Percentiles rank a stretch among this genome's conserved stretches.
Conservation (phyloP, 1,139 yeast species). For the Yamadazyma sp. region DNA sequence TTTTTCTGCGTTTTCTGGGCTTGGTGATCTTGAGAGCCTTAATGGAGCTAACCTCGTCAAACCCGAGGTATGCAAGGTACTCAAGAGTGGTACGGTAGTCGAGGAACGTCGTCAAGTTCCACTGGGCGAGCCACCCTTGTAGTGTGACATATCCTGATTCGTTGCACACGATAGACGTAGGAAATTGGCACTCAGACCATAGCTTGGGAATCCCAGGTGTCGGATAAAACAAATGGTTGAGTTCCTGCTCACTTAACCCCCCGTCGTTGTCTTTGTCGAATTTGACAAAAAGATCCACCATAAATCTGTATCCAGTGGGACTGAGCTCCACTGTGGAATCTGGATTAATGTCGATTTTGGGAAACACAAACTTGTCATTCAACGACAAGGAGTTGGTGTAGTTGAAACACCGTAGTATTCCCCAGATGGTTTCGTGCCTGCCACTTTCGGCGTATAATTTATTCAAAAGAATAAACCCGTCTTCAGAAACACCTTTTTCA, state of each 20-base stretch:
- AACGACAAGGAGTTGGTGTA: constrained; percentile 90
- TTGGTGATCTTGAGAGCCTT: constrained; percentile 81
- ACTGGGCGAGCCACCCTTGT: constrained; percentile 98
- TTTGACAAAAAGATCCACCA: constrained; percentile 82
- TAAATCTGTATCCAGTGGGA: constrained; percentile 88
- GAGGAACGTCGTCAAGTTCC: constrained; percentile 92
- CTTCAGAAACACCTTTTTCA: constrained; percentile 59
- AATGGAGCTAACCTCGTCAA: constrained; percentile 50
- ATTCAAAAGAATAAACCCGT: constrained; percentile 75
- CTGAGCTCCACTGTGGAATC: constrained; percentile 86
- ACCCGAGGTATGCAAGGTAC: constrained; percentile 86
- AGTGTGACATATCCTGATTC: constrained; percentile 86
- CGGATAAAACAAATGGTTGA: constrained; percentile 68
- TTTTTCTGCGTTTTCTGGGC: constrained; percentile 65
- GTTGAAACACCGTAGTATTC: constrained; percentile 79
- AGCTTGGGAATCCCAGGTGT: constrained; percentile 90
- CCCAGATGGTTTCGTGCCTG: constrained; percentile 96
- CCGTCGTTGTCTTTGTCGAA: constrained; percentile 97
- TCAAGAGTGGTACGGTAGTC: constrained; percentile 84
- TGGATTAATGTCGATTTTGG: constrained; percentile 73
- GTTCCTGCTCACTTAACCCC: constrained; percentile 75
- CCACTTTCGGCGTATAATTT: constrained; percentile 86
- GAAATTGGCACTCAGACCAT: constrained; percentile 86
- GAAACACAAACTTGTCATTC: constrained; percentile 73
- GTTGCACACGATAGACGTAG: constrained; percentile 82